phyloP scores from a whole-genome alignment of 169 alveolate species.

The Eimeria nieschulzi region DNA sequence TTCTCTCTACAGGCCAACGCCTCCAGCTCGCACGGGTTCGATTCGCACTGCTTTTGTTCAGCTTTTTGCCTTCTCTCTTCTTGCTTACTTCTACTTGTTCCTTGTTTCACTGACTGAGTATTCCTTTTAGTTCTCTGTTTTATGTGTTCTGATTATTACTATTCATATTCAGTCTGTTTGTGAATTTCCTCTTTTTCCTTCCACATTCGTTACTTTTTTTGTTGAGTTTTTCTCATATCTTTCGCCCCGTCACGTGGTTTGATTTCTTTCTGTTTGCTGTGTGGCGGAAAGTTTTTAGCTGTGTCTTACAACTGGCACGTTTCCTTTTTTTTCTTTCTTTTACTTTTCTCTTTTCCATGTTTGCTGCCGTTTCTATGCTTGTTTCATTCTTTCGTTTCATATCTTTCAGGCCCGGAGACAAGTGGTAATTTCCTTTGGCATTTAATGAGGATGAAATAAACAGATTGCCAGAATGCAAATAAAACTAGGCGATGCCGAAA shows the following conservation, averaged over 20 bases:
- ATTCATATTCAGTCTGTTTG: no score
- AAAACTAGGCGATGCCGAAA: background rate
- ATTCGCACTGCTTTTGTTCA: background rate
- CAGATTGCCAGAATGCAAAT: background rate
- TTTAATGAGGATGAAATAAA: no score
- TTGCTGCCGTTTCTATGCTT: background rate
- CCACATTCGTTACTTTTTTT: no score
- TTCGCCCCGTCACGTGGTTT: no score
- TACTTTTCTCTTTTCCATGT: background rate
- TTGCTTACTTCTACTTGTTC: no score
- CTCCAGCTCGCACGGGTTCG: slow-evolving; percentile 49
- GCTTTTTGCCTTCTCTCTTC: no score
- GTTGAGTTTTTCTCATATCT: no score
- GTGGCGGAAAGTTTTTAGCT: background rate
- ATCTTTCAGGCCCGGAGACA: background rate
- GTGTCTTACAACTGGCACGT: no score
- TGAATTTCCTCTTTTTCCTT: no score
- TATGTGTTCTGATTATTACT: no score
- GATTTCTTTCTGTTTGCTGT: background rate
- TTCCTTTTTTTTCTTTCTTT: background rate
- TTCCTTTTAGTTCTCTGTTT: no score
- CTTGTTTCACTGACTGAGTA: no score
- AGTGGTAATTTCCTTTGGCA: background rate
- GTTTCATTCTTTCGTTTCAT: background rate
- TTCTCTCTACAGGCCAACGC: background rate